Conservation (phyloP, 148 eudicot species). For the Rhododendron ovatum region DNA sequence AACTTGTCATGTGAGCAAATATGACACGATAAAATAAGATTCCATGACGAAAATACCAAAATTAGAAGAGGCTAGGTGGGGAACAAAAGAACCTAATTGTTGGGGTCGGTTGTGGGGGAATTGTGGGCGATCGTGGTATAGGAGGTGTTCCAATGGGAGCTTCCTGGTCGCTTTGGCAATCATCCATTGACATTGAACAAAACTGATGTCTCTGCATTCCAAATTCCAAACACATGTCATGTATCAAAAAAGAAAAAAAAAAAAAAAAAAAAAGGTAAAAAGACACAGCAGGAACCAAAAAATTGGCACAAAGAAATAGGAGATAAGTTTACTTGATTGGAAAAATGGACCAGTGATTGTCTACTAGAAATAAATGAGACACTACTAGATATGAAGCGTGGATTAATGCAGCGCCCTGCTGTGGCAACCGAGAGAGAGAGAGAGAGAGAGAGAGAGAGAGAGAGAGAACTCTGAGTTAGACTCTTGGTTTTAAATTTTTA, state of each 20-base stretch:
- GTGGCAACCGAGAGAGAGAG: conserved; percentile 15
- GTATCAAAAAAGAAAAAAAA: neutral
- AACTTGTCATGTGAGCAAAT: no score
- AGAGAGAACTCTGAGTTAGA: neutral
- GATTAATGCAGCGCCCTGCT: conserved; percentile 19
- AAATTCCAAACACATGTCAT: neutral
- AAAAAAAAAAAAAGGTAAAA: neutral
- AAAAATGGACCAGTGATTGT: conserved; percentile 10
- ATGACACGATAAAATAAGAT: no score
- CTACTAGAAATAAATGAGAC: neutral
- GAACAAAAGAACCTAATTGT: no score
- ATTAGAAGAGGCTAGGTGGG: no score
- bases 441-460: conserved; percentile 8
- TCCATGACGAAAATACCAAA: no score
- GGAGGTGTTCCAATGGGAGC: conserved; percentile 36
- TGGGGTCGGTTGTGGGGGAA: no score
- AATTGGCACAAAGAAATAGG: no score
- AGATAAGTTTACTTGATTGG: conserved; percentile 3
- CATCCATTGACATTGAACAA: conserved; percentile 70
- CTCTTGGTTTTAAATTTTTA: no score
- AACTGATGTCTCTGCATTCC: conserved; percentile 19
- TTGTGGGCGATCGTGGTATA: no score
- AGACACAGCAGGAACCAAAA: no score
- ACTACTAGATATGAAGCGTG: conserved; percentile 16
- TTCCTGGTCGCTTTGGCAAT: conserved; percentile 53